These are phyloP conservation scores for Fragilaria radians DNA, from an alignment of 108 stramenopile species.

Conservation along the genomic window DNA sequence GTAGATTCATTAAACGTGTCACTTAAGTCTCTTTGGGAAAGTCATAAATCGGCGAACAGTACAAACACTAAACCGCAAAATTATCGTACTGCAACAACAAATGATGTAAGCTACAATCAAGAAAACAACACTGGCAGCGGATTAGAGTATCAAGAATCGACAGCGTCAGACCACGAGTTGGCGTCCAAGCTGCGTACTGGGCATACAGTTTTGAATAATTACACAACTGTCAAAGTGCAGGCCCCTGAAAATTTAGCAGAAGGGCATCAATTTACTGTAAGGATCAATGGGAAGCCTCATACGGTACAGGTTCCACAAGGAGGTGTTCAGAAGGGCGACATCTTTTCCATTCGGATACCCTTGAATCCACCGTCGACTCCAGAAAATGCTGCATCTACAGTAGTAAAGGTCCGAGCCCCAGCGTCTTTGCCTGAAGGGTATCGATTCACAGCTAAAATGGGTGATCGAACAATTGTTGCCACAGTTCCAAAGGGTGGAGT, in stretches of 20 bases:
- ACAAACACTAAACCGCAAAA: not conserved
- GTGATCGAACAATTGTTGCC: conserved; percentile 36
- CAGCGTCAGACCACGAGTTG: too few species aligned
- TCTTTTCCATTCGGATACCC: not conserved
- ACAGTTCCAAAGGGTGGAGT: conserved; percentile 74
- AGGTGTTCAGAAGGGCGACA: conserved; percentile 2
- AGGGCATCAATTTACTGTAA: conserved; percentile 5
- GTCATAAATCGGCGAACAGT: not conserved
- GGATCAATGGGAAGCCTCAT: not conserved
- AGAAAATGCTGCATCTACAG: not conserved
- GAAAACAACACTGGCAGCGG: conserved; percentile 2
- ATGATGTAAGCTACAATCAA: too few species aligned
- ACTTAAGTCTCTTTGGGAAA: conserved; percentile 16
- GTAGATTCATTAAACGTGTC: conserved; percentile 32
- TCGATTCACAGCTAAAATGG: conserved; percentile 63
- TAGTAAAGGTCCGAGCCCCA: conserved; percentile 65
- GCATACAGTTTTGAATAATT: too few species aligned
- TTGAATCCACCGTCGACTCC: not conserved
- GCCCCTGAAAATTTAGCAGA: conserved; percentile 4
- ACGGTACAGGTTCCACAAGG: not conserved
- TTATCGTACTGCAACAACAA: too few species aligned
- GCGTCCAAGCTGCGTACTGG: too few species aligned
- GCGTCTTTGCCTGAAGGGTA: conserved; percentile 76
- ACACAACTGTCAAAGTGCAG: conserved; percentile 5
- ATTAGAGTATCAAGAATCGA: too few species aligned